These are phyloP conservation scores for Gorgonomyces haynaldii DNA, from an alignment of 192 early-diverging fungal genomes.

Conservation along the genomic window DNA sequence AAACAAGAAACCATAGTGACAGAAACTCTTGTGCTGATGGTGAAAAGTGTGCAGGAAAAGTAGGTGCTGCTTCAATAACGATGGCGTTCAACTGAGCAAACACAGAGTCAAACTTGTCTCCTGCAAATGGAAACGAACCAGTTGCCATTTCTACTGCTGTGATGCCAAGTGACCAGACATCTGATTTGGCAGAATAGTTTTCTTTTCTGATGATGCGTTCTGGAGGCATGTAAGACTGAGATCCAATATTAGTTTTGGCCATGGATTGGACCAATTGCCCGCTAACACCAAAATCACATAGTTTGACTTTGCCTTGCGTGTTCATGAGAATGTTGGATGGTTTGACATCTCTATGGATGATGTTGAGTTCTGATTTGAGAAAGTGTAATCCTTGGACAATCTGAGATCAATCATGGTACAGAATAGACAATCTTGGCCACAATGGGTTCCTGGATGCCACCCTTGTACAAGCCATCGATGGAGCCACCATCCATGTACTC, in stretches of 20 bases:
- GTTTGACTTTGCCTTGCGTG: slow-evolving; percentile 74
- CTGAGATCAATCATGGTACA: slow-evolving; percentile 32
- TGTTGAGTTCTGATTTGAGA: slow-evolving; percentile 73
- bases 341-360: slow-evolving; percentile 92
- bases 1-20: slow-evolving; percentile 42
- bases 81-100: slow-evolving; percentile 86
- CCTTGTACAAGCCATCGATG: slow-evolving; percentile 70
- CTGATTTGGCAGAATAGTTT: slow-evolving; percentile 74
- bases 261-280: slow-evolving; percentile 72
- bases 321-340: slow-evolving; percentile 90
- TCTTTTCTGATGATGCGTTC: slow-evolving; percentile 64
- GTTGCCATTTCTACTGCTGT: slow-evolving; percentile 74
- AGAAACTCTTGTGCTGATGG: slow-evolving; percentile 68
- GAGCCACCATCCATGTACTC: slow-evolving; percentile 97
- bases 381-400: slow-evolving; percentile 75
- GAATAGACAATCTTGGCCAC: slow-evolving; percentile 62
- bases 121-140: slow-evolving; percentile 73
- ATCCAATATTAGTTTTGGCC: slow-evolving; percentile 89
- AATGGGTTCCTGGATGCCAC: slow-evolving; percentile 71
- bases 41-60: slow-evolving; percentile 59
- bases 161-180: slow-evolving; percentile 89
- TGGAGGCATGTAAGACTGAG: slow-evolving; percentile 93
- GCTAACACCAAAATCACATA: slow-evolving; percentile 95
- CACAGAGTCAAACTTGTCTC: slow-evolving; percentile 52
- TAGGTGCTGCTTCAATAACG: slow-evolving; percentile 64